Evolutionary conservation across 78 protist genomes (phyloP), one percentile per base, ranked within the genome.

Genomic region (Cyanophora paradoxa): DNA sequence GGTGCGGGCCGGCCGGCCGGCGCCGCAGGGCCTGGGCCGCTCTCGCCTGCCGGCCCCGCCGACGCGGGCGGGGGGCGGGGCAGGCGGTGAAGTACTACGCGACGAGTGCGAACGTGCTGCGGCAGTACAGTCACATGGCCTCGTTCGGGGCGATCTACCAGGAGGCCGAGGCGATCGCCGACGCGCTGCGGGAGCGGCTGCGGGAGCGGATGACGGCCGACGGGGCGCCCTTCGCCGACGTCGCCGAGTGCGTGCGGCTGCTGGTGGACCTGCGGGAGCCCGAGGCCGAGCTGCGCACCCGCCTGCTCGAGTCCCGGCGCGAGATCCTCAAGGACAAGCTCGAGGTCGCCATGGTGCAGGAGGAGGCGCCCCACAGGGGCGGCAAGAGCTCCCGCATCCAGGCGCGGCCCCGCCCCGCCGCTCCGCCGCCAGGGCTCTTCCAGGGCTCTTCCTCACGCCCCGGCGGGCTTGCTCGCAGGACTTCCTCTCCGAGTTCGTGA

Each of bases 121-220:
- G 78, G 33, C 87, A 82, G 30, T 89, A 94, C 68, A 41, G 68
- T 28, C 89, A 93, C 56, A 54, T 91, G 33, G 92, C 93, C n/a
- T 63, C 91, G 19, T 93, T 93, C 84, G 31, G n/a, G n/a, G 74
- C 76, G 20, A 79, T 82, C 36, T 14, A 16, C 39, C 3, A 34
- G 14, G 89, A 80, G n/a, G 26, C 61, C 31, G 19, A 62, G 7
- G 76, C 30, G 72, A 57, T 73, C 31, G 14, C 57, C 42, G 28
- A 44, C 19, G 8, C 13, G 56, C 78, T 73, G 30, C 3, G 33
- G 28, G 46, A 37, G 22, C 3, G 10, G 44, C 58, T 73, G 31
- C 56, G 20, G 8, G n/a, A 1, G 37, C 22, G 41, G 44, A 1
- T 50, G 14, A 13, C 16, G 69, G 11, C 78, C 46, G 16, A 5